These are phyloP conservation scores for Penicillium palitans DNA, from an alignment of 2,329 filamentous ascomycete genomes.

Conservation along the genomic window DNA sequence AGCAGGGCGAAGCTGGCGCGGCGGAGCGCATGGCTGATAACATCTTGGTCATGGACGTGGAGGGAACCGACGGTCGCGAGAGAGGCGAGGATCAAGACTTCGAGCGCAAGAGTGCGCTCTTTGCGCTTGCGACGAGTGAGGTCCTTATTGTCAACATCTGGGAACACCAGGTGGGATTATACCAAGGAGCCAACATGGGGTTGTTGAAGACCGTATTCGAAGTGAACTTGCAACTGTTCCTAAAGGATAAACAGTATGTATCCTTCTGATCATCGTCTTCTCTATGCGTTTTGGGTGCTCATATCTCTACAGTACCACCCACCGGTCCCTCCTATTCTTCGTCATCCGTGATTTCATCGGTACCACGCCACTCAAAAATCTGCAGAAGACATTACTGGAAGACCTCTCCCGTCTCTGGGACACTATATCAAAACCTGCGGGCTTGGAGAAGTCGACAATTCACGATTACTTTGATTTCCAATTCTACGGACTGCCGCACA, in stretches of 20 bases:
- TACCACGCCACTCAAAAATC: conserved; percentile 82
- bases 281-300: conserved; percentile 11
- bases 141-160: conserved; percentile 98
- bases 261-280: neutral
- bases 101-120: conserved; percentile 95
- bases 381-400: conserved; percentile 85
- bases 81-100: conserved; percentile 98
- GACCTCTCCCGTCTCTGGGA: conserved; percentile 92
- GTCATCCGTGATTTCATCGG: conserved; percentile 97
- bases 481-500: conserved; percentile 93
- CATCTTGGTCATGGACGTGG: conserved; percentile 98
- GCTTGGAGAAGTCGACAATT: conserved; percentile 83
- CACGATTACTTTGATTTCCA: conserved; percentile 99
- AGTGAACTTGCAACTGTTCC: conserved; percentile 93
- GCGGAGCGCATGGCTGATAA: conserved; percentile 81
- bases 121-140: conserved; percentile 95
- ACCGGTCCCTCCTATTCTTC: conserved; percentile 93
- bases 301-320: conserved; percentile 64
- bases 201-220: conserved; percentile 98
- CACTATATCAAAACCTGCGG: conserved; percentile 84
- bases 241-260: conserved; percentile 86
- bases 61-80: conserved; percentile 94
- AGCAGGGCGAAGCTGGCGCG: conserved; percentile 40
- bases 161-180: conserved; percentile 97
- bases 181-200: conserved; percentile 99